Evolutionary conservation across 2,329 filamentous ascomycete species (phyloP).

Genomic region (Helotiales sp.): DNA sequence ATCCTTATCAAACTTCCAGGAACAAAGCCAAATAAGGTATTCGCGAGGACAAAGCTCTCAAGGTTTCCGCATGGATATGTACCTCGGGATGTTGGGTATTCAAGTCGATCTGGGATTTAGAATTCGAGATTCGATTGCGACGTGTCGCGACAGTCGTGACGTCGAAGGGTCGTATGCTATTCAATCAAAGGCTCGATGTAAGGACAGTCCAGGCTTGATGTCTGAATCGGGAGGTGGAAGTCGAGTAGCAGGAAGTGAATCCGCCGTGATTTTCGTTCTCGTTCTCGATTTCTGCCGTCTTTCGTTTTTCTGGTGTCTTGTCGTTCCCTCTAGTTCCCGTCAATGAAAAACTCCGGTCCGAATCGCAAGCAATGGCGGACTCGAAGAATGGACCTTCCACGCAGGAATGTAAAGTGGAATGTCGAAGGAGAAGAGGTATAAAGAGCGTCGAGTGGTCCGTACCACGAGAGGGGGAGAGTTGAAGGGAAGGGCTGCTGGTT

Average conservation of each 20-base stretch:
- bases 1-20: too few species aligned
- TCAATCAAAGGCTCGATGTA: conserved; percentile 11
- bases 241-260: conserved; percentile 1
- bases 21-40: conserved; percentile 2
- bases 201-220: conserved; percentile 13
- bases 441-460: background rate
- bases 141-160: background rate
- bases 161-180: background rate
- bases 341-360: background rate
- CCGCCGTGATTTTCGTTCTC: background rate
- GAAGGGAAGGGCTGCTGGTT: background rate
- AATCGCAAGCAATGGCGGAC: background rate
- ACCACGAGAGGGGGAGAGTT: background rate
- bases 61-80: conserved; percentile 11
- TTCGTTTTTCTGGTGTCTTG: background rate
- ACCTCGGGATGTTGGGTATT: background rate
- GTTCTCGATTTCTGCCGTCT: background rate
- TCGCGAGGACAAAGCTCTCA: conserved; percentile 7
- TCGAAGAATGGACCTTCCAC: background rate
- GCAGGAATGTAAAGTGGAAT: background rate
- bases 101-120: background rate
- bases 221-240: background rate
- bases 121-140: conserved; percentile 4
- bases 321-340: background rate
- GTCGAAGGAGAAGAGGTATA: background rate